Evolutionary conservation across 331 rosid genomes (phyloP).

Genomic region (Telfairia occidentalis): DNA sequence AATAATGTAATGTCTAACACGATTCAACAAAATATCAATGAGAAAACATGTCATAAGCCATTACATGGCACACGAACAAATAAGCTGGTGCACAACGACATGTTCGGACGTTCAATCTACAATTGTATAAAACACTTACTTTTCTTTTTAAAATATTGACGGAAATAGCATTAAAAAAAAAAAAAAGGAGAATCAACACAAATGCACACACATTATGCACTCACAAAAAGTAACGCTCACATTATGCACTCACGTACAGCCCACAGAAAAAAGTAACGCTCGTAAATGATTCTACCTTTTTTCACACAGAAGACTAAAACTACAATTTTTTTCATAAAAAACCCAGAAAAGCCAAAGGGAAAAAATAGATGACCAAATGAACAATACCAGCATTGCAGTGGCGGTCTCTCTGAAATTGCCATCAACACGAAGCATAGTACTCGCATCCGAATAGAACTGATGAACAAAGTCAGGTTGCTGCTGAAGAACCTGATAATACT

Average conservation of each 20-base stretch:
- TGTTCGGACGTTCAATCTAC: neutral
- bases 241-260: neutral
- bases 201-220: neutral
- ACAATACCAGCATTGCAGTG: constrained; percentile 61
- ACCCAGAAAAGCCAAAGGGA: neutral
- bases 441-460: constrained; percentile 88
- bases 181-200: neutral
- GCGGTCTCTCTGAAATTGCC: constrained; percentile 64
- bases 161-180: neutral
- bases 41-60: neutral
- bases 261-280: neutral
- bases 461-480: constrained; percentile 73
- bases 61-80: neutral
- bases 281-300: neutral
- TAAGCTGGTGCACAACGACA: neutral
- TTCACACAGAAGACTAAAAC: neutral
- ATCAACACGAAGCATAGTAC: constrained; percentile 79
- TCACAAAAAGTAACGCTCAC: neutral
- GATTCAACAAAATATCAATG: neutral
- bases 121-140: neutral
- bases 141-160: neutral
- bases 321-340: neutral
- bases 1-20: neutral
- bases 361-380: no score
- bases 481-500: constrained; percentile 90